Conservation (phyloP, 768 basidiomycete genomes). For the Tylopilus intermedius region DNA sequence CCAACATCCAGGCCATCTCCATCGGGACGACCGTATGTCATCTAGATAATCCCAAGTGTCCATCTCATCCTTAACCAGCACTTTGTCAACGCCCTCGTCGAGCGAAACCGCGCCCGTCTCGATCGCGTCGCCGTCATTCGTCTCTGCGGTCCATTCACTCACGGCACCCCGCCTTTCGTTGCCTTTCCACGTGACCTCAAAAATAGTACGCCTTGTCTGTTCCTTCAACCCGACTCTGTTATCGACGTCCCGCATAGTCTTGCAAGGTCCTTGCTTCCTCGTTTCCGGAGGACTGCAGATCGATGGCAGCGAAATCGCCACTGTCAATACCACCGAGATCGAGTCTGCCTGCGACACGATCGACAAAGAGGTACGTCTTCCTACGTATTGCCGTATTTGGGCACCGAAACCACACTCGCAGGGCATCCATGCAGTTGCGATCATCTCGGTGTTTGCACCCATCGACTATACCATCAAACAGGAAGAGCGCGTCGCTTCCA, state of each 20-base stretch:
- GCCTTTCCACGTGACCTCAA: constrained; percentile 41
- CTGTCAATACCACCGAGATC: constrained; percentile 41
- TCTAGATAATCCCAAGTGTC: fast-evolving
- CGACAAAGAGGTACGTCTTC: constrained; percentile 24
- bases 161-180: constrained; percentile 53
- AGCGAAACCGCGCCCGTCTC: constrained; percentile 48
- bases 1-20: constrained; percentile 44
- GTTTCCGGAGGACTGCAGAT: constrained; percentile 42
- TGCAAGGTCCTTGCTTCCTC: constrained; percentile 30
- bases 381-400: not conserved
- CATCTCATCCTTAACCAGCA: constrained; percentile 26
- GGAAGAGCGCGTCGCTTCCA: constrained; percentile 42
- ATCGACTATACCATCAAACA: constrained; percentile 42
- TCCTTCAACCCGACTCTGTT: not conserved
- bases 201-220: constrained; percentile 17
- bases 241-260: constrained; percentile 12
- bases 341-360: constrained; percentile 40
- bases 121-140: constrained; percentile 60
- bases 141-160: constrained; percentile 55
- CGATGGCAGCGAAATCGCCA: constrained; percentile 41
- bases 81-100: constrained; percentile 59
- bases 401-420: constrained; percentile 5
- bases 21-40: constrained; percentile 55
- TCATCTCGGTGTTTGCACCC: constrained; percentile 47
- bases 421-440: constrained; percentile 34